Conservation (phyloP, 108 stramenopile species). For the Cyclotella kingstonii region DNA sequence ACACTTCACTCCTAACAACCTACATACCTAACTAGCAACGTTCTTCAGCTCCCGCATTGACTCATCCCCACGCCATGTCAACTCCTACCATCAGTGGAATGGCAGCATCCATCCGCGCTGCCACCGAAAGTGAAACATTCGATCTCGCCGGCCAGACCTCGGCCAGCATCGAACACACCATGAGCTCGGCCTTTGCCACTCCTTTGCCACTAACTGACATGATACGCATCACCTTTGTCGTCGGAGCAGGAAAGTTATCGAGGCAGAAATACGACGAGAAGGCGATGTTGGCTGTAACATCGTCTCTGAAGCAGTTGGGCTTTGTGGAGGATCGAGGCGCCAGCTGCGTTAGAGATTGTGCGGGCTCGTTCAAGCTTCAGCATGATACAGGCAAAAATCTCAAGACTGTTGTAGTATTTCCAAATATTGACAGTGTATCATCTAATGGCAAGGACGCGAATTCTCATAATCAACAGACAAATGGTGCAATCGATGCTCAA, state of each 20-base stretch:
- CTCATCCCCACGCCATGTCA: too few species aligned
- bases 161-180: conserved; percentile 55
- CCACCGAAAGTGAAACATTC: conserved; percentile 75
- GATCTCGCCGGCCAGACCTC: conserved; percentile 63
- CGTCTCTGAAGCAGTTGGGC: conserved; percentile 74
- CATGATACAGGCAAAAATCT: conserved; percentile 96
- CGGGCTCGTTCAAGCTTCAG: conserved; percentile 88
- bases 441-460: conserved; percentile 25
- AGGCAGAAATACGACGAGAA: conserved; percentile 88
- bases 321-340: conserved; percentile 90
- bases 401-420: conserved; percentile 94
- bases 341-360: conserved; percentile 77
- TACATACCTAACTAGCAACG: too few species aligned
- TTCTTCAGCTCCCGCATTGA: too few species aligned
- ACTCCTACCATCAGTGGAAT: conserved; percentile 76
- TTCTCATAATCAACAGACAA: neutral
- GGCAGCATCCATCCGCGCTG: conserved; percentile 71
- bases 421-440: conserved; percentile 38
- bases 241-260: conserved; percentile 84
- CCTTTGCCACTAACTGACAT: conserved; percentile 66
- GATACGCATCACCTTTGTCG: conserved; percentile 87
- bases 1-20: too few species aligned
- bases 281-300: conserved; percentile 75
- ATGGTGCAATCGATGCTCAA: neutral
- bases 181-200: conserved; percentile 58